Conservation (phyloP, 2,329 filamentous ascomycete genomes). For the Colletotrichum siamense region DNA sequence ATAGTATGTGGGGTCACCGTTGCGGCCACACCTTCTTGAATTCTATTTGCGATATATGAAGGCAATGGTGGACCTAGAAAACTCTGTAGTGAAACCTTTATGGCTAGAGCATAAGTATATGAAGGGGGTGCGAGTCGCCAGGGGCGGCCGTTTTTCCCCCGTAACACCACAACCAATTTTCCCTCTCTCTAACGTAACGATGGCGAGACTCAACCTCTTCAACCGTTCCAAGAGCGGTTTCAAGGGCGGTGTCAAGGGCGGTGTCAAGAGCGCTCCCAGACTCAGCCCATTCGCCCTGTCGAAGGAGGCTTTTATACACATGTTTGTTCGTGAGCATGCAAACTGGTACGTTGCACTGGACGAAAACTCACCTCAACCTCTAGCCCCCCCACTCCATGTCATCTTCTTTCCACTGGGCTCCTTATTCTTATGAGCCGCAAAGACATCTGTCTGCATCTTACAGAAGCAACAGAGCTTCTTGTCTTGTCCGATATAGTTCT, state of each 20-base stretch:
- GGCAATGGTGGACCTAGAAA: not conserved
- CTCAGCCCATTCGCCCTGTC: not conserved
- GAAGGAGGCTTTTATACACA: not conserved
- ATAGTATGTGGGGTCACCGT: not conserved
- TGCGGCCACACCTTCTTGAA: not conserved
- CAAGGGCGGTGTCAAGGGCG: not conserved
- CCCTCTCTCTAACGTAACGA: not conserved
- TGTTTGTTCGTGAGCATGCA: not conserved
- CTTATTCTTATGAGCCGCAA: fast-evolving
- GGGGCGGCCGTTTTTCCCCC: not conserved
- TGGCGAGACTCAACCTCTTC: not conserved
- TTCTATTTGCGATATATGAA: not conserved
- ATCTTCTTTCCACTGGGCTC: too few relatives aligned
- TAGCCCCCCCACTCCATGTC: not conserved
- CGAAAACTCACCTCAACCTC: not conserved
- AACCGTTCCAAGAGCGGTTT: not conserved
- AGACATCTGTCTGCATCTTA: not conserved
- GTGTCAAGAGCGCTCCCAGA: not conserved
- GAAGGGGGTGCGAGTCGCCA: not conserved
- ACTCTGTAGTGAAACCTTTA: not conserved
- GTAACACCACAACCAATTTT: not conserved
- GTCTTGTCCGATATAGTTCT: fast-evolving
- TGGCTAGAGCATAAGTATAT: not conserved
- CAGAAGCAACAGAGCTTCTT: not conserved
- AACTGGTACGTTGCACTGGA: not conserved